phyloP scores from a whole-genome alignment of 225 moss, liverwort and hornwort genomes.

The Bryoerythrophyllum caledonicum region DNA sequence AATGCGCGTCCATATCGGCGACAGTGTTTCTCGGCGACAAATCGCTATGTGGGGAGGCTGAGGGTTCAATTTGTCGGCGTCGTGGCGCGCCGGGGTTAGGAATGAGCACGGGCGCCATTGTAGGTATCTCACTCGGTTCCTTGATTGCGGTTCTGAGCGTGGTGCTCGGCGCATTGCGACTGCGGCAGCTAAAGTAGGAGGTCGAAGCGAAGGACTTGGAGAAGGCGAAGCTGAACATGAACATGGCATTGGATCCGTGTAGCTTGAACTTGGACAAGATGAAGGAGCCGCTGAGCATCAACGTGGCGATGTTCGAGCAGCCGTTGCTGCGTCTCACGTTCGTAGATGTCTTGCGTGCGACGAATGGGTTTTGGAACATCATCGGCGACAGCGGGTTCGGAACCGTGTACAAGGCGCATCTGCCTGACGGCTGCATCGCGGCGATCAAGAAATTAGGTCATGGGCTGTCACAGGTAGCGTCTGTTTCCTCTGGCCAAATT shows the following conservation, averaged over 20 bases:
- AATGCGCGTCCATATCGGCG: slow-evolving; percentile 48
- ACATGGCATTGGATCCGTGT: slow-evolving; percentile 26
- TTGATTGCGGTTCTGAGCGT: slow-evolving; percentile 31
- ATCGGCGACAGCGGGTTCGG: slow-evolving; percentile 62
- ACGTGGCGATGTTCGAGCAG: slow-evolving; percentile 62
- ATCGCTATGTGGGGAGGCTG: slow-evolving; percentile 58
- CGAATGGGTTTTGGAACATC: slow-evolving; percentile 52
- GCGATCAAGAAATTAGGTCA: slow-evolving; percentile 57
- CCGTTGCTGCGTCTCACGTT: slow-evolving; percentile 56
- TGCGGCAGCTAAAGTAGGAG: slow-evolving; percentile 47
- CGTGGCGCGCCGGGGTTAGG: slow-evolving; percentile 36
- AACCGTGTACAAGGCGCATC: slow-evolving; percentile 56
- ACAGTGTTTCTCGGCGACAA: slow-evolving; percentile 45
- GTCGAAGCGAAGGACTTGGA: slow-evolving; percentile 52
- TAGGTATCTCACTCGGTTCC: slow-evolving; percentile 39
- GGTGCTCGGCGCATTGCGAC: slow-evolving; percentile 37
- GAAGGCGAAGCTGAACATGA: slow-evolving; percentile 54
- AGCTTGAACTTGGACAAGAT: slow-evolving; percentile 42
- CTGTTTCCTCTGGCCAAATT: no score
- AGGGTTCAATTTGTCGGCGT: no score
- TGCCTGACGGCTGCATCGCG: slow-evolving; percentile 46
- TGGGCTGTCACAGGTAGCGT: slow-evolving; percentile 43
- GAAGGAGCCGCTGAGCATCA: slow-evolving; percentile 68
- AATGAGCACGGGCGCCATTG: slow-evolving; percentile 60
- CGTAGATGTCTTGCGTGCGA: slow-evolving; percentile 51